phyloP scores from a whole-genome alignment of 1,284 basidiomycete species.

The Tremellales sp. region DNA sequence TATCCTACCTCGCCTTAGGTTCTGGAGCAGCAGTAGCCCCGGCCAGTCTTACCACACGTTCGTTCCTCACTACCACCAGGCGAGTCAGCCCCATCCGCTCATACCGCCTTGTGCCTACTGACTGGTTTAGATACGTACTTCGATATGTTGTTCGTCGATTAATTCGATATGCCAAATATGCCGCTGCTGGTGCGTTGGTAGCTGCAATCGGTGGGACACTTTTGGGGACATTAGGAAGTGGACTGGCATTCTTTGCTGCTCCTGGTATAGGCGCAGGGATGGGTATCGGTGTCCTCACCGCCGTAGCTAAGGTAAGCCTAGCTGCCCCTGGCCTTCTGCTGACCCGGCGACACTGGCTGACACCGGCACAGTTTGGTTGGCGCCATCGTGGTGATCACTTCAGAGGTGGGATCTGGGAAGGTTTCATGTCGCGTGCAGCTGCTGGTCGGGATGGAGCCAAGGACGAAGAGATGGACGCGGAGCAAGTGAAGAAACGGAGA shows the following conservation, averaged over 20 bases:
- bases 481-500: conserved; percentile 10
- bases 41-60: conserved; percentile 37
- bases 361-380: conserved; percentile 36
- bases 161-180: conserved; percentile 48
- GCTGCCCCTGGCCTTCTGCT: neutral
- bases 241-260: conserved; percentile 45
- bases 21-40: conserved; percentile 34
- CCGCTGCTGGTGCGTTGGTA: conserved; percentile 35
- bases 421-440: conserved; percentile 28
- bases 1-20: conserved; percentile 44
- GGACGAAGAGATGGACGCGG: conserved; percentile 37
- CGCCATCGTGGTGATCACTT: conserved; percentile 40
- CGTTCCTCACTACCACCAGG: conserved; percentile 41
- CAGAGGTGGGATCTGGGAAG: conserved; percentile 30
- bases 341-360: neutral
- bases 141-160: conserved; percentile 44
- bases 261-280: conserved; percentile 39
- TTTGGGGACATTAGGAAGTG: conserved; percentile 40
- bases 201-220: conserved; percentile 40
- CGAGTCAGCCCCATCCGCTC: conserved; percentile 9
- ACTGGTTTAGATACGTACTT: conserved; percentile 38
- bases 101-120: neutral
- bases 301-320: conserved; percentile 35
- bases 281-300: conserved; percentile 40
- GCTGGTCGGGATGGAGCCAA: conserved; percentile 31